These are phyloP conservation scores for Amaranthus cruentus DNA, from an alignment of 148 eudicot genomes.

Conservation along the genomic window DNA sequence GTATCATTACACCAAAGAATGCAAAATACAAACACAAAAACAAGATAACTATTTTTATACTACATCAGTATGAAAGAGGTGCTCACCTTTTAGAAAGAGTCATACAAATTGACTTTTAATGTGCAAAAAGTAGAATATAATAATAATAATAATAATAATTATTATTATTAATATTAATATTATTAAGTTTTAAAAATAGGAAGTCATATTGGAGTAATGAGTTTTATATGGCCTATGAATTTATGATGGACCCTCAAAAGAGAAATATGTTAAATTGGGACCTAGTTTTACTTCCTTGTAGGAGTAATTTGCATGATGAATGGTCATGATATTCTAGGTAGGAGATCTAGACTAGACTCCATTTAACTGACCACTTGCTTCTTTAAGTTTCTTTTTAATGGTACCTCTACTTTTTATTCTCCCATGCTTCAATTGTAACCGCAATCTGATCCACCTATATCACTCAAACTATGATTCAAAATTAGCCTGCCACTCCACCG, in stretches of 20 bases:
- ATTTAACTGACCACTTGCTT: background rate
- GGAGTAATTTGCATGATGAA: background rate
- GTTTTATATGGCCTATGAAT: conserved; percentile 17
- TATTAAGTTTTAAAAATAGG: background rate
- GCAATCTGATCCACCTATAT: background rate
- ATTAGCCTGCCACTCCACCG: too few relatives aligned
- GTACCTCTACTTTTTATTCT: conserved; percentile 5
- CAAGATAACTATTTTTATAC: too few relatives aligned
- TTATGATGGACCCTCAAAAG: conserved; percentile 8
- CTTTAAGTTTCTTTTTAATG: conserved; percentile 15
- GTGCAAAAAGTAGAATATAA: too few relatives aligned
- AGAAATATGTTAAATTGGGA: conserved; percentile 5
- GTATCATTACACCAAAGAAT: too few relatives aligned
- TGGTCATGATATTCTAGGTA: conserved; percentile 20
- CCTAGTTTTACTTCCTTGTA: conserved; percentile 1
- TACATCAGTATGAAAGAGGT: too few relatives aligned
- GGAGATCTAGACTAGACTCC: conserved; percentile 16
- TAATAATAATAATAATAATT: too few relatives aligned
- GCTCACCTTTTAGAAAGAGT: too few relatives aligned
- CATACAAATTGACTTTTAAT: too few relatives aligned
- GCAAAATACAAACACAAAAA: too few relatives aligned
- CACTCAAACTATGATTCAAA: too few relatives aligned
- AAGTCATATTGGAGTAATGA: background rate
- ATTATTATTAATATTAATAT: background rate
- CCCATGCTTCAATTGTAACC: conserved; percentile 1